Base-by-base conservation (phyloP, 495 filamentous ascomycete genomes). In the Tuber melanosporum region DNA sequence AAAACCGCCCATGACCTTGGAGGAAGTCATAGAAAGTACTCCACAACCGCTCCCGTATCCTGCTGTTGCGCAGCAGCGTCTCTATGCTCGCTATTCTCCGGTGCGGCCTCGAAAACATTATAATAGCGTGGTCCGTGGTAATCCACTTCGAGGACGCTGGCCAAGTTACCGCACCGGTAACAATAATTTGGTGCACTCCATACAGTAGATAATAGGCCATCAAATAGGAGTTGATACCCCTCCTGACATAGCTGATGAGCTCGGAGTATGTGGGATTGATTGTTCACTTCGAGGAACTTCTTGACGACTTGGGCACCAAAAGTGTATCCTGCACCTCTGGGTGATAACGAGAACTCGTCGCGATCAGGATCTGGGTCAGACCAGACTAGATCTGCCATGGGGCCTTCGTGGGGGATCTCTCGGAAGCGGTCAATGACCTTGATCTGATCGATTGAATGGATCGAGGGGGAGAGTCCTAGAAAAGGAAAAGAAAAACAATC, bases 301-400 rank as follows among this genome's bases (percentile, higher is more conserved):
- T 93, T 93, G 42, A 99, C 95, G 14, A 99, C 95, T 83, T 97
- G 95, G 14, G 94, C 93, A 39, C 95, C 95, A 81, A 99, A 99
- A 0, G 94, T 98, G 84, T 99, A 99, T 5, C 95, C 95, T 19
- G 95, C 95, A 2, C 95, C 95, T 45, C 95, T 89, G 9, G 96
- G 96, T 10, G 93, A 96, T 4, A 99, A 88, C 0, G 92, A 94
- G 86, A 99, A 99, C 84, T 99, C 95, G 84, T 99, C 95, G 41
- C 94, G 89, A 75, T 98, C 95, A 2, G 93, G 91, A 81, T 99
- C 95, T 1, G 95, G 95, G 83, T 99, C 95, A 2, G 93, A 96
- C 95, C 95, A 99, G 26, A 99, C 95, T 8, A 99, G 86, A 83
- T 99, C 95, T n/a, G 95, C 95, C 95, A 99, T 99, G 7, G 95